phyloP scores from a whole-genome alignment of 768 basidiomycete genomes.

The Collybiopsis luxurians region DNA sequence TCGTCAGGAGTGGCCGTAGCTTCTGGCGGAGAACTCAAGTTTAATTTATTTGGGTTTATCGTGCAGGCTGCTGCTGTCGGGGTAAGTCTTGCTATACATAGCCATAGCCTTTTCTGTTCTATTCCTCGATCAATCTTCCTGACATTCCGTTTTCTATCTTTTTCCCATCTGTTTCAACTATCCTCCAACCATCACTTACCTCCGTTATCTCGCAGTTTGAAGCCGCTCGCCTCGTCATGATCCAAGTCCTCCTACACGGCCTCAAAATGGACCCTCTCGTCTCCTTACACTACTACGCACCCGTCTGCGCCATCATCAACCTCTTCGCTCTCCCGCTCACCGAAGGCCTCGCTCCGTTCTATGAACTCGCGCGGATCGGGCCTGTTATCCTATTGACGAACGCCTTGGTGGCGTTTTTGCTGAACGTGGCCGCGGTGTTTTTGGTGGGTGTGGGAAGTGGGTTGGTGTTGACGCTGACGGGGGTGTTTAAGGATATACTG shows the following conservation, averaged over 20 bases:
- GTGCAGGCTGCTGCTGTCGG: constrained; percentile 84
- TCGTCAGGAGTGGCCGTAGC: constrained; percentile 88
- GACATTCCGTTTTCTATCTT: constrained; percentile 2
- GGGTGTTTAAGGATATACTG: constrained; percentile 96
- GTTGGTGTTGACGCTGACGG: constrained; percentile 87
- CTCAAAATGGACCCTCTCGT: constrained; percentile 98
- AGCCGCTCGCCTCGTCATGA: constrained; percentile 92
- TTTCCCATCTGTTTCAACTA: not conserved
- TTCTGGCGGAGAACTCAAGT: constrained; percentile 84
- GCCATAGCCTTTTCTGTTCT: too few relatives aligned
- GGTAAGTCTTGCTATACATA: constrained; percentile 43
- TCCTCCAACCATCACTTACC: not conserved
- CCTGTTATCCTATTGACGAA: constrained; percentile 76
- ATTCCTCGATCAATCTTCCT: not conserved
- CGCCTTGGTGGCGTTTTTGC: constrained; percentile 80
- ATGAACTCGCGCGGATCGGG: constrained; percentile 62
- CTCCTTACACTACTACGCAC: constrained; percentile 94
- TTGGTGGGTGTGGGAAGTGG: constrained; percentile 87
- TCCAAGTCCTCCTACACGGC: constrained; percentile 90
- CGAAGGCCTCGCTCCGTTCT: constrained; percentile 87
- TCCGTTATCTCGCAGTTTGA: constrained; percentile 63
- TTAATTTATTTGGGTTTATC: constrained; percentile 84
- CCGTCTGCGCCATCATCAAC: constrained; percentile 91
- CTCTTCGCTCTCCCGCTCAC: constrained; percentile 85
- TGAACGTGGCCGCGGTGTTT: constrained; percentile 94